Conservation (phyloP, 164 flowering plant species). For the Berberis vulgaris region DNA sequence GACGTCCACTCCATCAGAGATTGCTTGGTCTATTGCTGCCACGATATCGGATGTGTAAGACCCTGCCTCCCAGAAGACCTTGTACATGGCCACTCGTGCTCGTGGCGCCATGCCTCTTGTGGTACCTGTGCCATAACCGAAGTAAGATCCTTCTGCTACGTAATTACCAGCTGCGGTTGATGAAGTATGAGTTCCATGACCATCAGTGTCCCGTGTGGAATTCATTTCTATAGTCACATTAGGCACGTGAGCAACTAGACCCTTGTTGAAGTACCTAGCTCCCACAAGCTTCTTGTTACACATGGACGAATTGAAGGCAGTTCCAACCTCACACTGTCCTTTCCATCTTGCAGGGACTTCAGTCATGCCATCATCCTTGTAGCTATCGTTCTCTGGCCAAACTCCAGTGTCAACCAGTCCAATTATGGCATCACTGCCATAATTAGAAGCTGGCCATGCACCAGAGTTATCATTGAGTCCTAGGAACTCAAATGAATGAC, state of each 20-base stretch:
- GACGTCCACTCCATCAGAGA: conserved; percentile 54
- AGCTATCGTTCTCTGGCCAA: conserved; percentile 82
- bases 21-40: conserved; percentile 64
- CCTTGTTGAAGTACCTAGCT: conserved; percentile 59
- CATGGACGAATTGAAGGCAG: conserved; percentile 38
- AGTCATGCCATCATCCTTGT: conserved; percentile 40
- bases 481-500: conserved; percentile 48
- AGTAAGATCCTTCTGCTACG: conserved; percentile 38
- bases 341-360: conserved; percentile 57
- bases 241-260: conserved; percentile 27
- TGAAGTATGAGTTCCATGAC: conserved; percentile 77
- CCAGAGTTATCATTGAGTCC: conserved; percentile 35
- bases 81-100: conserved; percentile 66
- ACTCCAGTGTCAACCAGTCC: conserved; percentile 69
- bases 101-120: conserved; percentile 57
- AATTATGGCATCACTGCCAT: conserved; percentile 49
- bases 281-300: conserved; percentile 79
- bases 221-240: conserved; percentile 40
- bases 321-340: conserved; percentile 47
- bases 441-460: conserved; percentile 37
- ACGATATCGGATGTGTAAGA: conserved; percentile 32
- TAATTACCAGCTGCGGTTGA: conserved; percentile 54
- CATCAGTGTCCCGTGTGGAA: conserved; percentile 54
- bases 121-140: conserved; percentile 54
- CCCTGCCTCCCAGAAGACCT: conserved; percentile 47